Base-by-base conservation (phyloP, 1,139 yeast genomes). In the Candida sp. region DNA sequence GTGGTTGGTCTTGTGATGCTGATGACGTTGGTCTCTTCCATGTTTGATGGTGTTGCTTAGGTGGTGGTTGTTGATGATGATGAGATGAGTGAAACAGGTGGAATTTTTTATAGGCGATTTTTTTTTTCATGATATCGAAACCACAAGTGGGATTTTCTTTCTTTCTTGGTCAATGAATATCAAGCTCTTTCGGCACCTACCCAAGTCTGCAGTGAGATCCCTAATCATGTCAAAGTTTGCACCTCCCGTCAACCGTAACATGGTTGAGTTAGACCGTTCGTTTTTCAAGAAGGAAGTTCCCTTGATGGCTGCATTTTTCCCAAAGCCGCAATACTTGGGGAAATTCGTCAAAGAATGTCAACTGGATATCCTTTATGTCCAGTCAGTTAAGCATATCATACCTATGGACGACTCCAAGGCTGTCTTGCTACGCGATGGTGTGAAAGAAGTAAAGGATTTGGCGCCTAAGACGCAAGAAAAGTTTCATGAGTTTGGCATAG, bases 181-280 rank as follows among this genome's bases (percentile, higher is more conserved):
- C 17, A 51, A 49, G 39, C 46, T 46, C 41, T 47, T 52, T 32
- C 28, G 49, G n/a, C 48, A 50, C 22, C 9, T 44, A 44, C 46
- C 52, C 51, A 69, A 63, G 57, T 62, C 72, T 37, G 64, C 65
- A 28, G 59, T 72, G 58, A 56, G 72, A 52, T 54, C 55, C n/a
- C 62, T 59, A 54, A 69, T 63, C 65, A 65, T 63, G 65, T 63
- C 67, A 48, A 66, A 63, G 51, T 77, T 75, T 54, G 71, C 73
- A 5, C 96, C 97, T 3, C 97, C 97, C 0, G 72, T 83, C 9
- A 78, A 87, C 63, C 70, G 90, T 47, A 73, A 81, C 5, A 86
- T 90, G 93, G 80, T 63, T 42, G 76, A 65, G 25, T 75, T 93
- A 44, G 94, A 92, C 66, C 79, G 88, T 43, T 67, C 80, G 0